phyloP scores from a whole-genome alignment of 164 flowering plant species.

The Tinospora cordifolia region DNA sequence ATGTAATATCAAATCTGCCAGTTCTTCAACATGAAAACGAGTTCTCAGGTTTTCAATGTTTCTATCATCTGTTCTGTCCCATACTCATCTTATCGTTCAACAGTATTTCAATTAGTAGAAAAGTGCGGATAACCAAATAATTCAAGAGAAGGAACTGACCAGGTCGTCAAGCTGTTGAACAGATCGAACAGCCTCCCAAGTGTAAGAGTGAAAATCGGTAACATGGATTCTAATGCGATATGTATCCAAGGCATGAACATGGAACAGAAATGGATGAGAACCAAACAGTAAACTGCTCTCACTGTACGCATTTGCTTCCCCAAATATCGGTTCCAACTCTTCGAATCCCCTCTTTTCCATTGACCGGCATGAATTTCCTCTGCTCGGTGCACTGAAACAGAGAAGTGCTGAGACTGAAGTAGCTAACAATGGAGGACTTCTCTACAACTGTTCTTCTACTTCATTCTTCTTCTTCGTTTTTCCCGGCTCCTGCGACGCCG shows the following conservation, averaged over 20 bases:
- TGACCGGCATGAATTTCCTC: background rate
- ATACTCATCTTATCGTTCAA: background rate
- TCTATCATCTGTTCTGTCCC: background rate
- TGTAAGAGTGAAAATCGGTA: conserved; percentile 49
- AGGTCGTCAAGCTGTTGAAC: conserved; percentile 56
- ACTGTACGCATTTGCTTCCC: conserved; percentile 47
- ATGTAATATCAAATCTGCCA: background rate
- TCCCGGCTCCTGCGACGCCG: too few species aligned
- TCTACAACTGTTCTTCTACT: too few species aligned
- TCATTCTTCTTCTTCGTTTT: too few species aligned
- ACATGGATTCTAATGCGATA: conserved; percentile 39
- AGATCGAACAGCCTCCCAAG: conserved; percentile 52
- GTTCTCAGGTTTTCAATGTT: background rate
- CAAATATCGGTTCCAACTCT: conserved; percentile 50
- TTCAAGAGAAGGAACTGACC: conserved; percentile 24
- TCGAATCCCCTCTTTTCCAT: conserved; percentile 36
- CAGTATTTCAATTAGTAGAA: background rate
- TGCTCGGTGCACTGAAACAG: background rate
- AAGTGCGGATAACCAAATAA: too few species aligned
- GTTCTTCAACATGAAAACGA: background rate
- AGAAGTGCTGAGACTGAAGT: background rate
- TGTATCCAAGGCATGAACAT: conserved; percentile 34
- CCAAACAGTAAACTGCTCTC: background rate
- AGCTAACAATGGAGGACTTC: too few species aligned
- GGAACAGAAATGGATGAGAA: conserved; percentile 36